Base-by-base conservation (phyloP, 768 basidiomycete genomes). In the Aureoboletus auriporus region DNA sequence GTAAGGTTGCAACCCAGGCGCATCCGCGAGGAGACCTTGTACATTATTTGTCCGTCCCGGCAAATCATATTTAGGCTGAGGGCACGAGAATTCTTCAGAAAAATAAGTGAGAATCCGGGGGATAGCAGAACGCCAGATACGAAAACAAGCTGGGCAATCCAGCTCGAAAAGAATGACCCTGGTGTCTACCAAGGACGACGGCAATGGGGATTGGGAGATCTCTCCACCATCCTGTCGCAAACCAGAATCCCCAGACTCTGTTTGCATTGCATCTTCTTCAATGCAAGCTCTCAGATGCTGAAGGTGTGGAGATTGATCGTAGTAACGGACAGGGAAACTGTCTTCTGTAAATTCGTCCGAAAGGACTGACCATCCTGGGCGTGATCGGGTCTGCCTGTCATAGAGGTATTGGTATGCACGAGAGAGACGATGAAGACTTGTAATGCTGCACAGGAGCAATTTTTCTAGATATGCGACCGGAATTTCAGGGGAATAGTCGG, bases 271-370 rank as follows among this genome's bases (percentile, higher is more conserved):
- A 9, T 51, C 33, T 3, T 16, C 4, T 42, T 68, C 64, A 12
- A 76, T 73, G 3, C 39, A 7, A 2, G 8, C 6, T 39, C 60
- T 63, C 7, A 74, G 50, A 0, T 2, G 5, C 35, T 65, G 64
- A n/a, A 69, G 61, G 8, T 20, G 2, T 0, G 6, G 2, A 0
- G 71, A 64, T 3, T 8, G 3, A 12, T 53, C 27, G 38, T 70
- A 76, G 44, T 70, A 72, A 27, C 68, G 67, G 9, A 69, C 56
- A 1, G 66, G 41, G 43, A 78, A 70, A 2, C 64, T 65, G 10
- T 53, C 40, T 1, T 49, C 5, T 5, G 34, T 35, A 35, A 35
- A n/a, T 14, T n/a, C n/a, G 34, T 35, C 4, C n/a, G n/a, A 35
- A n/a, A 35, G n/a, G 4, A 35, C 34, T 13, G 34, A 35, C 14